Evolutionary conservation across 2,329 filamentous ascomycete species (phyloP).

Genomic region (Colletotrichum graminicola): DNA sequence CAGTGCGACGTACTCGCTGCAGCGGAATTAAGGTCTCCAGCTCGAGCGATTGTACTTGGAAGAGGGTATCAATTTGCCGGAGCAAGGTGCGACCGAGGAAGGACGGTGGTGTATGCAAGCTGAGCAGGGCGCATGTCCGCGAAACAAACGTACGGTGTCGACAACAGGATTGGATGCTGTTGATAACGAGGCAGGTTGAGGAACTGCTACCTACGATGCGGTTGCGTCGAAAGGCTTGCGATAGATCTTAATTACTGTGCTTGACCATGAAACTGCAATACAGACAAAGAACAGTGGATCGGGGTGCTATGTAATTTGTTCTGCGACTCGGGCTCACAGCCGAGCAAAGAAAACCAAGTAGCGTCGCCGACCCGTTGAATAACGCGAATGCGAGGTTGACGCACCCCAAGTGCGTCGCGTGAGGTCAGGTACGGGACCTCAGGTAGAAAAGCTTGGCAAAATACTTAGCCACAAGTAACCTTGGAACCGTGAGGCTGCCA

Average conservation of each 20-base stretch:
- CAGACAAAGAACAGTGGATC: background rate
- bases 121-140: constrained; percentile 2
- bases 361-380: constrained; percentile 5
- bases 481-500: background rate
- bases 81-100: constrained; percentile 2
- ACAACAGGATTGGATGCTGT: no score
- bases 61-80: background rate
- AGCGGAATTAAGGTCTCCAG: constrained; percentile 7
- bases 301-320: background rate
- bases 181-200: background rate
- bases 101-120: background rate
- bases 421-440: background rate
- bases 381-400: background rate
- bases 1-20: constrained; percentile 5
- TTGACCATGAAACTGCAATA: background rate
- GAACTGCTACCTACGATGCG: background rate
- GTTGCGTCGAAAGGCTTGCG: background rate
- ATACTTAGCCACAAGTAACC: background rate
- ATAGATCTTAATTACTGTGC: background rate
- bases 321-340: background rate
- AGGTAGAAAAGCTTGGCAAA: background rate
- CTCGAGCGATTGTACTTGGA: background rate
- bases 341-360: constrained; percentile 4
- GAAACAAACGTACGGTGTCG: background rate
- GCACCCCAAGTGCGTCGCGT: constrained; percentile 5